These are phyloP conservation scores for Rhazya stricta DNA, from an alignment of 257 asterid genomes.

Conservation along the genomic window DNA sequence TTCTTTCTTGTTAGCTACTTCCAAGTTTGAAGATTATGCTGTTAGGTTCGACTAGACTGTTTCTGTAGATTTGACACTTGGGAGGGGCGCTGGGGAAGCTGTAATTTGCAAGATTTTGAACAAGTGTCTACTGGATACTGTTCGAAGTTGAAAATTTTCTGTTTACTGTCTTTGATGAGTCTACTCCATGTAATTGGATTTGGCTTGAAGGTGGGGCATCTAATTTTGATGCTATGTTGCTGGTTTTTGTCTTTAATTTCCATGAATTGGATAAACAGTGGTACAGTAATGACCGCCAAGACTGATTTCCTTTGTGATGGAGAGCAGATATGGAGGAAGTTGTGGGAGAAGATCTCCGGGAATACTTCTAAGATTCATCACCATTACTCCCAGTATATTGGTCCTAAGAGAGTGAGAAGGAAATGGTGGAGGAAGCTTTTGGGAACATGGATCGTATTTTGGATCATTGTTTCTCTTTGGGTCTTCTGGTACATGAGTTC, in stretches of 20 bases:
- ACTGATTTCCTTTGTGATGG: slow-evolving; percentile 47
- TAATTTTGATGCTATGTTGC: slow-evolving; percentile 59
- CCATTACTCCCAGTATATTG: slow-evolving; percentile 47
- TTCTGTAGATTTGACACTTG: slow-evolving; percentile 21
- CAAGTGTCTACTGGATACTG: slow-evolving; percentile 18
- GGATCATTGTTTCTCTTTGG: slow-evolving; percentile 36
- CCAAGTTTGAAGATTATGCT: slow-evolving; percentile 22
- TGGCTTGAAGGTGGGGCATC: slow-evolving; percentile 78
- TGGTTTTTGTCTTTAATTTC: slow-evolving; percentile 68
- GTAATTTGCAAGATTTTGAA: slow-evolving; percentile 9
- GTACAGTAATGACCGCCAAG: slow-evolving; percentile 64
- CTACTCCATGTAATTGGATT: slow-evolving; percentile 68
- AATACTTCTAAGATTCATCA: slow-evolving; percentile 49
- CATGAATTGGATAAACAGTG: slow-evolving; percentile 64
- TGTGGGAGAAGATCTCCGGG: slow-evolving; percentile 55
- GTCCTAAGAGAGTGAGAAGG: slow-evolving; percentile 45
- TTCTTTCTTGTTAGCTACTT: slow-evolving; percentile 13
- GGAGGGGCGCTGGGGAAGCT: slow-evolving; percentile 9
- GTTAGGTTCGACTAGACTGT: slow-evolving; percentile 12
- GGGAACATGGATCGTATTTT: slow-evolving; percentile 42
- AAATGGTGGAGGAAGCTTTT: slow-evolving; percentile 60
- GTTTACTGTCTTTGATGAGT: slow-evolving; percentile 54
- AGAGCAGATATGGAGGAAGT: slow-evolving; percentile 50
- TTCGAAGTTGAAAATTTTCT: slow-evolving; percentile 17
- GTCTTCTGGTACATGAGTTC: slow-evolving; percentile 55